A percentile compares a stretch with the other conserved stretches of the same genome.
Conservation (phyloP, 1,284 basidiomycete genomes). For the Irpex sp. region DNA sequence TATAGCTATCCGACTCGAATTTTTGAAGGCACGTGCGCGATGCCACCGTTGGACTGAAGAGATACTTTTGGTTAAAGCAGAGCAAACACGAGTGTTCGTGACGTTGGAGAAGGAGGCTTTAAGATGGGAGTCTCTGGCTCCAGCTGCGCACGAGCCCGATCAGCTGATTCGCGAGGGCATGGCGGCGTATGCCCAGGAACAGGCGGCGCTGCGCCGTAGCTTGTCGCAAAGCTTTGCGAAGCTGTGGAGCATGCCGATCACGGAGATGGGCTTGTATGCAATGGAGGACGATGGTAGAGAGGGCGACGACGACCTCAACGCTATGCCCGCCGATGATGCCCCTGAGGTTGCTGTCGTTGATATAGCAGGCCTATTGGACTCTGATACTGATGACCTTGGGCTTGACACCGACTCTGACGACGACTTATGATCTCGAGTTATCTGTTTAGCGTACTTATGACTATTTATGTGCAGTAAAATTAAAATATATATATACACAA, state of each 20-base stretch:
- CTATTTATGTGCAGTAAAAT: no score
- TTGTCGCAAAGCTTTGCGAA: not conserved
- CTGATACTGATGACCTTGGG: not conserved
- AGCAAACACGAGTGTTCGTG: not conserved
- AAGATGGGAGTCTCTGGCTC: not conserved
- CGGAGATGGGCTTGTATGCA: not conserved
- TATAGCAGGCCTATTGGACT: not conserved
- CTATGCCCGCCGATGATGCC: not conserved
- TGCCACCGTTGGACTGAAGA: not conserved
- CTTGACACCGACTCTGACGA: not conserved
- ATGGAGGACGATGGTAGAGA: not conserved
- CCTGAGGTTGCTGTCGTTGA: not conserved
- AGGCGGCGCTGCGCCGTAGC: not conserved
- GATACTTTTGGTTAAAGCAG: not conserved
- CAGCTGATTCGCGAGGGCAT: not conserved
- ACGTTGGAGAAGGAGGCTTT: not conserved
- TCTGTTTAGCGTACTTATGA: no score
- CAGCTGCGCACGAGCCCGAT: not conserved
- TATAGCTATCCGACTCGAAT: not conserved
- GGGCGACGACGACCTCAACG: not conserved
- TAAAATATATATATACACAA: no score
- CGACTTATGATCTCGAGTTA: no score
- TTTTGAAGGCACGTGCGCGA: not conserved
- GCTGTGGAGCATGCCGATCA: not conserved
- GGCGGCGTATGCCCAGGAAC: slow-evolving; percentile 3